A percentile compares a stretch with the other conserved stretches of the same genome.
Conservation (phyloP, 2,329 filamentous ascomycete species). For the Fusarium napiforme region DNA sequence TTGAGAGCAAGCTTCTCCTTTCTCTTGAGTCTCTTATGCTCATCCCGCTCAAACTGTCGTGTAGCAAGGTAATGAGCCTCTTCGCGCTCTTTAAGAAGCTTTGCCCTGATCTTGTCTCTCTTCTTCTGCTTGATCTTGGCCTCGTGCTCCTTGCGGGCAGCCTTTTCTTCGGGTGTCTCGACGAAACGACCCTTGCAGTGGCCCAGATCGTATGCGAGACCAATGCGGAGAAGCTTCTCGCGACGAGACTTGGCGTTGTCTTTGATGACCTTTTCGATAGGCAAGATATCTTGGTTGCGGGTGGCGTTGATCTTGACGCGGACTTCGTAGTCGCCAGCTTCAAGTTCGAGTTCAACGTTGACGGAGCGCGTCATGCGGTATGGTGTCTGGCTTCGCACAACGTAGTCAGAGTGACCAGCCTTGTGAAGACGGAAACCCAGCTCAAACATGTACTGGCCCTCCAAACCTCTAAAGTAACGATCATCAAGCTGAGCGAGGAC, state of each 20-base stretch:
- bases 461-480: constrained; percentile 66
- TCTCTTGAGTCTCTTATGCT: constrained; percentile 61
- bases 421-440: constrained; percentile 66
- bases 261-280: constrained; percentile 75
- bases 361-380: constrained; percentile 77
- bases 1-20: constrained; percentile 86
- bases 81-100: constrained; percentile 56
- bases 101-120: constrained; percentile 51
- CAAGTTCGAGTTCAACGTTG: constrained; percentile 79
- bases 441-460: constrained; percentile 66
- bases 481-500: constrained; percentile 68
- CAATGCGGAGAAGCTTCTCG: constrained; percentile 79
- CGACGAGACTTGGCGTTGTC: constrained; percentile 69
- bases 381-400: constrained; percentile 64
- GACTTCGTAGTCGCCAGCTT: constrained; percentile 79
- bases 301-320: constrained; percentile 79
- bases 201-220: constrained; percentile 75
- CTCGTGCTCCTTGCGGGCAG: constrained; percentile 57
- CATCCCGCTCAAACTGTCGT: constrained; percentile 51
- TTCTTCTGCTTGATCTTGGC: constrained; percentile 55
- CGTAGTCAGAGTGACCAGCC: constrained; percentile 61
- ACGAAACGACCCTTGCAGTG: constrained; percentile 70
- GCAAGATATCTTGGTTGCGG: constrained; percentile 60
- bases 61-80: constrained; percentile 51
- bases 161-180: constrained; percentile 61